Base-by-base conservation (phyloP, 2,329 filamentous ascomycete genomes). In the Gnomoniopsis smithogilvyi region DNA sequence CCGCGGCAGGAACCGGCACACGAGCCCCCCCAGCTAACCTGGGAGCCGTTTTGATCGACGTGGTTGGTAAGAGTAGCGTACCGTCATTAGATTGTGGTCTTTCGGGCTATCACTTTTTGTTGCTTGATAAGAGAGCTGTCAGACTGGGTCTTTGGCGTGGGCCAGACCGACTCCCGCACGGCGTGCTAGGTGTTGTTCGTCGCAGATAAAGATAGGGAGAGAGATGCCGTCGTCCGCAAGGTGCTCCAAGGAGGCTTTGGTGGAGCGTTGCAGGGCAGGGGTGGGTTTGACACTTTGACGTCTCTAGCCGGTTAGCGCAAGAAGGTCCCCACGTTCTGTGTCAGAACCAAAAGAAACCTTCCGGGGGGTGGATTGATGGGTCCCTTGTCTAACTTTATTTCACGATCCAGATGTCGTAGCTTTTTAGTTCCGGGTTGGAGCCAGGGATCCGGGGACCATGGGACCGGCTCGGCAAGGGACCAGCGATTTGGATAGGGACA, bases 331-430 rank as follows among this genome's bases (percentile, higher is more conserved):
- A 58, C 46, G 55, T 58, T 17, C 46, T 51, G 46, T 51, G 51
- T 61, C 55, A 47, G 58, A 54, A 38, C 47, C 51, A 61, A 58
- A 30, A 30, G 8, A 4, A 54, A 58, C 55, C 50, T 50, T n/a
- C 47, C 34, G 30, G 26, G 4, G 36, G 49, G 22, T 12, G n/a
- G n/a, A n/a, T n/a, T n/a, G n/a, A 22, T 26, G 54, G 59, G 50
- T 17, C 50, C 59, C 55, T 30, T 54, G 55, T 2, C 38, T 17
- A 61, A 61, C 51, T 54, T 50, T 54, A 61, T 51, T 58, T 53
- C 38, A 24, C 51, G 21, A 21, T 45, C 34, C 17, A 33, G 12
- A 41, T 41, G 12, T 45, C 34, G 10, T 51, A n/a, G n/a, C 33
- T 30, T 51, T 51, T 33, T 51, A 48, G 45, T 48, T 21, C 26